Evolutionary conservation across 2,329 filamentous ascomycete genomes (phyloP).

Genomic region (Penicillium sp.): DNA sequence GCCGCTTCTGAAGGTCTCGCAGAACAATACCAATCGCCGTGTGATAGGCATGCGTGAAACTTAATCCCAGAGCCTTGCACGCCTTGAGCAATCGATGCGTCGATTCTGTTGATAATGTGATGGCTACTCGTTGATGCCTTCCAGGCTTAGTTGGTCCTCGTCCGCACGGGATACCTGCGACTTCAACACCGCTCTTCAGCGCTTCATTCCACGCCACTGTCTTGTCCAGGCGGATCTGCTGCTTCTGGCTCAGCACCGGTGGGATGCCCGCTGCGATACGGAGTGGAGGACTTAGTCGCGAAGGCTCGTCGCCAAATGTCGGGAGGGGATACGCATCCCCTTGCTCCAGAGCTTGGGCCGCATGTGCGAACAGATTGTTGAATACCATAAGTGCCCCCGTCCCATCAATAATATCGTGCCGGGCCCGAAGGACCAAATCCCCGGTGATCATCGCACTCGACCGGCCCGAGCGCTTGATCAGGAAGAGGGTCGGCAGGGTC

Average conservation of each 20-base stretch:
- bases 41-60: constrained; percentile 33
- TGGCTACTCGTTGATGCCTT: constrained; percentile 27
- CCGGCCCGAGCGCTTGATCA: constrained; percentile 20
- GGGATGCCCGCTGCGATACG: constrained; percentile 28
- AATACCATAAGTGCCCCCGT: constrained; percentile 29
- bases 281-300: constrained; percentile 29
- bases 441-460: neutral
- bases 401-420: constrained; percentile 32
- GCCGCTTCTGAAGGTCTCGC: constrained; percentile 23
- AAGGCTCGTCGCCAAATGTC: constrained; percentile 26
- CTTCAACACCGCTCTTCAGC: constrained; percentile 22
- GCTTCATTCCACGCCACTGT: constrained; percentile 21
- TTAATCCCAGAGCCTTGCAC: constrained; percentile 21
- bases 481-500: constrained; percentile 28
- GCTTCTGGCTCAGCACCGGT: constrained; percentile 10
- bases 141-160: constrained; percentile 19
- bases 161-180: constrained; percentile 26
- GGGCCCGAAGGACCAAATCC: constrained; percentile 28
- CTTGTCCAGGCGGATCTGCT: constrained; percentile 13
- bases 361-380: constrained; percentile 26
- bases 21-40: constrained; percentile 28
- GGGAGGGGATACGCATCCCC: constrained; percentile 13
- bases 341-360: constrained; percentile 18
- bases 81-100: constrained; percentile 23
- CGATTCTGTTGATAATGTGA: constrained; percentile 19